Conservation (phyloP, 345 rosid species). For the Passiflora organensis region DNA sequence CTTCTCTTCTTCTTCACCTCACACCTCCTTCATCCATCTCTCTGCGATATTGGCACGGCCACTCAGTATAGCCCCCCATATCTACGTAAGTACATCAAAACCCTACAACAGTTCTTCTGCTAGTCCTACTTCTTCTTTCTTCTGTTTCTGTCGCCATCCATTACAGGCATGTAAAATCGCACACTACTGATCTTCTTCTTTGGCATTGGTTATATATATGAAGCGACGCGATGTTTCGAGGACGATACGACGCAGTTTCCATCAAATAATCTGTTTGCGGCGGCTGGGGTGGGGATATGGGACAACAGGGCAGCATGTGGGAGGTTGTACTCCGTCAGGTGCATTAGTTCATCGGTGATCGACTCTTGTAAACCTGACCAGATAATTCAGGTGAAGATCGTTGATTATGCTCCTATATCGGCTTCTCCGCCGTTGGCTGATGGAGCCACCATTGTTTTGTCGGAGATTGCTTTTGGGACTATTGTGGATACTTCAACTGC, state of each 20-base stretch:
- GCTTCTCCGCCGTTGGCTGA: constrained; percentile 10
- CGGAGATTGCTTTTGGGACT: constrained; percentile 39
- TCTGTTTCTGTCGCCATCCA: too few species aligned
- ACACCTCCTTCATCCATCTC: not conserved
- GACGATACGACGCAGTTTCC: constrained; percentile 47
- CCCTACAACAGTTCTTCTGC: too few species aligned
- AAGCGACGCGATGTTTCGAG: constrained; percentile 44
- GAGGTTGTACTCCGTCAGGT: constrained; percentile 51
- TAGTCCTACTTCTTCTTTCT: too few species aligned
- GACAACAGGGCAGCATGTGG: constrained; percentile 67
- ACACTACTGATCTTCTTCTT: too few species aligned
- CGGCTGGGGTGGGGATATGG: constrained; percentile 71
- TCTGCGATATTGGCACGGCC: constrained; percentile 46
- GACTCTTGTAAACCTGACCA: constrained; percentile 30
- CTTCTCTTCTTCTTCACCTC: not conserved
- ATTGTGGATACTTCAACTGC: constrained; percentile 33
- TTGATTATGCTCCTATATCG: constrained; percentile 32
- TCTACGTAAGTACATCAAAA: constrained; percentile 33
- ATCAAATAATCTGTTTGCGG: constrained; percentile 48
- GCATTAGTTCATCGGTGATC: constrained; percentile 42
- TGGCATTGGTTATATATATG: not conserved
- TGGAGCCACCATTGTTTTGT: constrained; percentile 44
- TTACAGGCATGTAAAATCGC: too few species aligned
- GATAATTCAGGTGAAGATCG: constrained; percentile 46
- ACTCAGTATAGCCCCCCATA: constrained; percentile 42